Base-by-base conservation (phyloP, 1,284 basidiomycete genomes). In the Sphaerobolus stellatus region DNA sequence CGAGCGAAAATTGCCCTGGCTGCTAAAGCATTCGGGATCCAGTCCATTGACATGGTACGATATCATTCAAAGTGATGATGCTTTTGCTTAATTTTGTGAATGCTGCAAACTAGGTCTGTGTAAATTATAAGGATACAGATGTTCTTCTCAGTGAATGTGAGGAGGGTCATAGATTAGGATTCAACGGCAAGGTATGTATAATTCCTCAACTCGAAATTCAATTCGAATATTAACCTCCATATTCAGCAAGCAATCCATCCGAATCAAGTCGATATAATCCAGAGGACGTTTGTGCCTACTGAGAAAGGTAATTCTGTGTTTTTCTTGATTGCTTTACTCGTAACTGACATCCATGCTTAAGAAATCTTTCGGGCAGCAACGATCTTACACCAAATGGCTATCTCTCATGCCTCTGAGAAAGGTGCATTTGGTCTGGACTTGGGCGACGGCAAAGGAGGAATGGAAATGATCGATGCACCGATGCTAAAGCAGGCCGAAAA, bases 171-270 rank as follows among this genome's bases (percentile, higher is more conserved):
- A 72, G 83, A 54, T 72, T 94, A 8, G 92, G 93, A 0, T 95
- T 92, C 64, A 88, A 85, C 25, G 93, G 92, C 46, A 96, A 96
- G 78, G 91, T 85, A 57, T 25, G 69, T 28, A 25, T n/a, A 14
- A 31, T 16, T n/a, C 11, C 59, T 25, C 9, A 14, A n/a, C 33
- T 4, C 18, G n/a, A 7, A 33, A 50, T 36, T 20, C 38, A 25
- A 31, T 9, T 48, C 28, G 30, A 34, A 38, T 41, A 45, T 30
- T 48, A 33, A 38, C 5, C 16, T 30, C 28, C 31, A 48, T 31
- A 34, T 60, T 20, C 63, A 94, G 89, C 94, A 97, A 91, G 93
- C 91, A 1, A 96, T 98, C 50, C 95, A 98, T 71, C 94, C 95
- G 0, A 75, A 75, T 13, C 95, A 98, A 70, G 83, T 97, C 3